Percentiles rank a stretch among this genome's conserved stretches.
These are phyloP conservation scores for Beauveria australis DNA, from an alignment of 2,329 filamentous ascomycete species.

Conservation along the genomic window DNA sequence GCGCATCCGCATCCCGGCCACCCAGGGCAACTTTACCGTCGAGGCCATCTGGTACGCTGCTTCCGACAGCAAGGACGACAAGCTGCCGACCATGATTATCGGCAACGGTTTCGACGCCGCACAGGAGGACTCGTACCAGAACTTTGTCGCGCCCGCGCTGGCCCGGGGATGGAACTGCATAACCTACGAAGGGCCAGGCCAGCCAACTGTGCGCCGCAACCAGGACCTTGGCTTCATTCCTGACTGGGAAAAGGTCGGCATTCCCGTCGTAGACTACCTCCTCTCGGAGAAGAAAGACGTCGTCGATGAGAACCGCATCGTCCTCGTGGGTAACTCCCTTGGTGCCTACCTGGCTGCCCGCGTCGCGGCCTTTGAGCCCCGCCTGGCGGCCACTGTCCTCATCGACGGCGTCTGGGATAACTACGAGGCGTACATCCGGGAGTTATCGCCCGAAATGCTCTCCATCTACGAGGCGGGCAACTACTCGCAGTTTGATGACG, in stretches of 20 bases:
- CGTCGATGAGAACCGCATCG: constrained; percentile 18
- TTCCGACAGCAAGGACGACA: too few relatives aligned
- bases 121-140: constrained; percentile 34
- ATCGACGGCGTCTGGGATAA: constrained; percentile 27
- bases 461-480: constrained; percentile 8
- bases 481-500: background rate
- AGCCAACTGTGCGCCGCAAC: constrained; percentile 30
- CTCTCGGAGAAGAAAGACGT: too few relatives aligned
- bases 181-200: constrained; percentile 39
- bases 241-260: too few relatives aligned
- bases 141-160: constrained; percentile 23
- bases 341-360: constrained; percentile 32
- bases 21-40: too few relatives aligned
- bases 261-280: too few relatives aligned
- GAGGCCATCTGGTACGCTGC: too few relatives aligned
- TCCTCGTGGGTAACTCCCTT: constrained; percentile 32
- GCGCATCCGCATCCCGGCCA: too few relatives aligned
- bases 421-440: background rate
- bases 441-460: background rate
- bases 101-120: constrained; percentile 33
- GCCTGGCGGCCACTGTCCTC: constrained; percentile 30
- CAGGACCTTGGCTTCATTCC: constrained; percentile 30
- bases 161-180: constrained; percentile 34
- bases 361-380: constrained; percentile 34
- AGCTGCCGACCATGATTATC: constrained; percentile 22